Evolutionary conservation across 306 rosid genomes (phyloP), one percentile per base, ranked within the genome.

Genomic region (Citrullus colocynthis): DNA sequence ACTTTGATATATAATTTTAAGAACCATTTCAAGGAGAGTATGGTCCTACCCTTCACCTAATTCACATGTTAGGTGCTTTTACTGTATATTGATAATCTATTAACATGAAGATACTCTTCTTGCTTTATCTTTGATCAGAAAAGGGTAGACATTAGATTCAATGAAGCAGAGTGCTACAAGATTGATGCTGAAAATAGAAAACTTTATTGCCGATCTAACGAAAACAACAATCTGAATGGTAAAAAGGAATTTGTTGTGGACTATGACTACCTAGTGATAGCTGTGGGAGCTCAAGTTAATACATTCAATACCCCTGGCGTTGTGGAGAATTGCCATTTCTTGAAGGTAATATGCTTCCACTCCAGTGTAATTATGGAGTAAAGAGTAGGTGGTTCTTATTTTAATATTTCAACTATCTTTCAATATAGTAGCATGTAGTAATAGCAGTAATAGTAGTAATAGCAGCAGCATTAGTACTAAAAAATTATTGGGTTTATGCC

Each of bases 281-380:
- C 84, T 1, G 90, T 92, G 28, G 99, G 99, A 39, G 99, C 99
- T 41, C 88, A 84, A 84, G 99, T 95, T 71, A 95, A 95, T 74
- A 95, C 99, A 67, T 95, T 95, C 83, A 95, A 95, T 65, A 95
- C 99, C 61, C 99, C 99, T 55, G 99, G 99, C 49, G 99, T 95
- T 62, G 79, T 72, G 72, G 99, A 95, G 85, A 85, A 95, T 82
- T 95, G 99, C 78, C 99, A 92, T 74, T 95, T 95, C 84, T 85
- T 95, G 85, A 95, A 95, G 97, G 99, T 95, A 69, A 32, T 15
- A 72, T 28, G 42, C 52, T 81, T 64, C 45, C 55, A 52, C 76
- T 42, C 80, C 54, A 51, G 74, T 63, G 24, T 6, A 30, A 30
- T 6, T 69, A 20, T 55, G 39, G 39, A 11, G 17, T 24, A 24